A percentile compares a stretch with the other conserved stretches of the same genome.
phyloP scores from a whole-genome alignment of 495 filamentous ascomycete genomes.

The Baudoinia panamericana region DNA sequence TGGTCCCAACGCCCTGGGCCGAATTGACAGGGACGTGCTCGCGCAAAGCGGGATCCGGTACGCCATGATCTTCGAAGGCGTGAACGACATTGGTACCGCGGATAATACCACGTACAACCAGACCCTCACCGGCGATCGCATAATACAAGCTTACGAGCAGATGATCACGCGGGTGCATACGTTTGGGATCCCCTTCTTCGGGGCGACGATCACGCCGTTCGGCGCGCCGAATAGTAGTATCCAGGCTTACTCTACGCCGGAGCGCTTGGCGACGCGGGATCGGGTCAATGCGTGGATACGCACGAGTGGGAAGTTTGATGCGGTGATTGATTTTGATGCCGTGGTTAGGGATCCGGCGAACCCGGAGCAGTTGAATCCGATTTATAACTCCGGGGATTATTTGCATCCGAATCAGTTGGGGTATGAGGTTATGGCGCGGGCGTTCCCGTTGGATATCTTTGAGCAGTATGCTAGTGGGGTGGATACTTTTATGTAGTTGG shows the following conservation, averaged over 20 bases:
- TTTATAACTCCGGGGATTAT: conserved; percentile 56
- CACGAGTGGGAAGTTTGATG: conserved; percentile 44
- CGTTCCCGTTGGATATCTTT: conserved; percentile 48
- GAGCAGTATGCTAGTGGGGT: conserved; percentile 24
- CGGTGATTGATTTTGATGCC: conserved; percentile 50
- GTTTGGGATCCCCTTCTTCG: conserved; percentile 44
- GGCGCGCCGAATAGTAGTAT: conserved; percentile 31
- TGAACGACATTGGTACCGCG: conserved; percentile 56
- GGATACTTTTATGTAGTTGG: conserved; percentile 5
- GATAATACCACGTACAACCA: conserved; percentile 37
- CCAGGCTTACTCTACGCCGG: conserved; percentile 41
- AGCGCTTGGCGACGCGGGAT: conserved; percentile 43
- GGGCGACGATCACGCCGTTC: conserved; percentile 59
- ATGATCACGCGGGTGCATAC: conserved; percentile 45
- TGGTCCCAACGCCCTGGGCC: conserved; percentile 47
- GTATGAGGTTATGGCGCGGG: conserved; percentile 48
- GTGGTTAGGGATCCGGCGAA: conserved; percentile 41
- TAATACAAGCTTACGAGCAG: conserved; percentile 45
- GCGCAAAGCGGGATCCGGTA: conserved; percentile 43
- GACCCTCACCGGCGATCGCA: conserved; percentile 34
- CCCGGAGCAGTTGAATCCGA: conserved; percentile 31
- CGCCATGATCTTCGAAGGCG: conserved; percentile 58
- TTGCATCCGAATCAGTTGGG: conserved; percentile 57
- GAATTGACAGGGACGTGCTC: conserved; percentile 54
- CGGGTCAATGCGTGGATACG: conserved; percentile 53